Evolutionary conservation across 352 stramenopile genomes (phyloP), one percentile per base, ranked within the genome.

Genomic region (Phytopythium mirpurense): DNA sequence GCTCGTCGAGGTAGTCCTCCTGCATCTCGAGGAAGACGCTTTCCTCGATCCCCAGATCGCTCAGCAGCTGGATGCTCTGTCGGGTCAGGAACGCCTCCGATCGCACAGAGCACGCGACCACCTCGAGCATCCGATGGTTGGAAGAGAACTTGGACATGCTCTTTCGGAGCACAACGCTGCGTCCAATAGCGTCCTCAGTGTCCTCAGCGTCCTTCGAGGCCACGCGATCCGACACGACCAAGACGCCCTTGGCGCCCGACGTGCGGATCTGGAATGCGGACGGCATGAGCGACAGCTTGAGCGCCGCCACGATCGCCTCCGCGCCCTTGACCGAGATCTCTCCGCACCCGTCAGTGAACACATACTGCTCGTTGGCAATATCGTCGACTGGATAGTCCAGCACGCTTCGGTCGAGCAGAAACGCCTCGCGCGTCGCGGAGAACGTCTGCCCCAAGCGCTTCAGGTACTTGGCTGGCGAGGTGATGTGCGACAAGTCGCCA

Each of bases 131-230:
- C n/a, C 63, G 70, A 52, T 92, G 74, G 14, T 27, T 52, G 1
- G 78, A 88, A 5, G 27, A 14, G 31, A 92, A 92, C 56, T 92
- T 92, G 5, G 65, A 72, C 79, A 89, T 90, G 38, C 82, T 92
- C 54, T 81, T 62, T 15, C 79, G 78, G 43, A 86, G 52, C 34
- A 68, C 51, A 24, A 83, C 50, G 23, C 67, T 59, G 4, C 56
- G 40, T 32, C 70, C 72, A 36, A 31, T 31, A 21, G 48, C 56
- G 23, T 47, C 21, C 0, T 63, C 35, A 18, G 52, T 54, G 27
- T 46, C 21, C 0, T 63, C 35, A 18, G 52, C 54, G 27, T 46
- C 19, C 1, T 61, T 38, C 1, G 38, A 15, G 11, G 69, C 62
- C 1, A 23, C 38, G 36, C 67, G 47, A n/a, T 83, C 60, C 3